These are phyloP conservation scores for Corchorus capsularis DNA, from an alignment of 345 rosid species.

Conservation along the genomic window DNA sequence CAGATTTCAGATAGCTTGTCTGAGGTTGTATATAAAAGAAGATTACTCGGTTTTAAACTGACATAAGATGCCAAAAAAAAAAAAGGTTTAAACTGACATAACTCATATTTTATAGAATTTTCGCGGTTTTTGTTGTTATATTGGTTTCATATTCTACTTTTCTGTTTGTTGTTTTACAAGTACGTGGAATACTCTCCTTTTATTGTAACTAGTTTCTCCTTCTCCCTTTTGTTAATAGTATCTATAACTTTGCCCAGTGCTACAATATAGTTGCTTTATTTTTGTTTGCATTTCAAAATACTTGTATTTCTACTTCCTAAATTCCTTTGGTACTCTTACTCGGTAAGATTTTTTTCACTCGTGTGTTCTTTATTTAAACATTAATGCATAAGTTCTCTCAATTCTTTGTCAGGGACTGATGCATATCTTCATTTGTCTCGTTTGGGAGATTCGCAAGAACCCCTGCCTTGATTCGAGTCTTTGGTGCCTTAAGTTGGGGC, in stretches of 20 bases:
- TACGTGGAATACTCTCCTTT: too few relatives aligned
- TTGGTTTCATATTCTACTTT: too few relatives aligned
- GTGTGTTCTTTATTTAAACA: background rate
- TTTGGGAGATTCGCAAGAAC: constrained; percentile 70
- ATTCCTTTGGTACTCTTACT: background rate
- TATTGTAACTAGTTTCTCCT: background rate
- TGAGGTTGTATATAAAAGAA: too few relatives aligned
- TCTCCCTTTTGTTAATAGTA: background rate
- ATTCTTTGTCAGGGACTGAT: constrained; percentile 24
- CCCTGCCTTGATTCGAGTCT: constrained; percentile 27
- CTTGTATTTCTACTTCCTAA: background rate
- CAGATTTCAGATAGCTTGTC: too few relatives aligned
- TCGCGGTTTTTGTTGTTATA: too few relatives aligned
- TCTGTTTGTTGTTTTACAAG: too few relatives aligned
- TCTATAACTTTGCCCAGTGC: background rate
- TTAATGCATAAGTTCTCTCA: background rate
- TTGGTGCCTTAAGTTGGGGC: background rate
- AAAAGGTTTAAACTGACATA: too few relatives aligned
- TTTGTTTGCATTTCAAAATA: background rate
- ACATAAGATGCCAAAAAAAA: too few relatives aligned
- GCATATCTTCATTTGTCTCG: constrained; percentile 76
- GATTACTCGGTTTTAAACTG: too few relatives aligned
- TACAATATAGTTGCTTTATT: background rate
- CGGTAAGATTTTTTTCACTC: background rate
- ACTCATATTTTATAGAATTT: too few relatives aligned